A percentile compares a stretch with the other conserved stretches of the same genome.
These are phyloP conservation scores for Yarrowia sp. DNA, from an alignment of 805 yeast species.

Conservation along the genomic window DNA sequence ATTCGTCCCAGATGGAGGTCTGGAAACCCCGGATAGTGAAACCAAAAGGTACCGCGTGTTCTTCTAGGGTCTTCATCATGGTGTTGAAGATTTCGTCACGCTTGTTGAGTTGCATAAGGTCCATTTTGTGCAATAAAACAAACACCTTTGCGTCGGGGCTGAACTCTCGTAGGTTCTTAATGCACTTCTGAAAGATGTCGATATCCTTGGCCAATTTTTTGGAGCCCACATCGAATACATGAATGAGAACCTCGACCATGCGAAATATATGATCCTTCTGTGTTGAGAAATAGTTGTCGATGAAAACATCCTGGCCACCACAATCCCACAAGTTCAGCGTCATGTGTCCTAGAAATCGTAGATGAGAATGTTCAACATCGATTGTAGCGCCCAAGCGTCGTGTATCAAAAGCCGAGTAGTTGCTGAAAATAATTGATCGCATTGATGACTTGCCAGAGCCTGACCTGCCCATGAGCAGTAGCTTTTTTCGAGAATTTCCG, in stretches of 20 bases:
- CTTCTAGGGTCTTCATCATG: slow-evolving; percentile 78
- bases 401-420: slow-evolving; percentile 95
- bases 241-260: slow-evolving; percentile 92
- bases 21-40: slow-evolving; percentile 82
- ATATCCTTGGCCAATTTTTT: slow-evolving; percentile 90
- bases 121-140: slow-evolving; percentile 93
- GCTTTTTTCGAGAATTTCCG: slow-evolving; percentile 44
- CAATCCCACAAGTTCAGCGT: slow-evolving; percentile 96
- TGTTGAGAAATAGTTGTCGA: slow-evolving; percentile 87
- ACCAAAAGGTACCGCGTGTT: slow-evolving; percentile 64
- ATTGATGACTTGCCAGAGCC: slow-evolving; percentile 97
- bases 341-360: slow-evolving; percentile 90
- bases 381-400: slow-evolving; percentile 94
- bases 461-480: slow-evolving; percentile 73
- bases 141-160: slow-evolving; percentile 91
- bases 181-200: slow-evolving; percentile 80
- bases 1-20: slow-evolving; percentile 96
- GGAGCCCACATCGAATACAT: slow-evolving; percentile 93
- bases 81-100: slow-evolving; percentile 77
- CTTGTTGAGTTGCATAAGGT: slow-evolving; percentile 80
- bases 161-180: slow-evolving; percentile 74
- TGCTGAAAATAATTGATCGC: slow-evolving; percentile 93
- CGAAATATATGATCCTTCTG: slow-evolving; percentile 90
- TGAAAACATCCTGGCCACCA: slow-evolving; percentile 89
- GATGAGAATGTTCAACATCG: slow-evolving; percentile 96